phyloP scores from a whole-genome alignment of 2,329 filamentous ascomycete species.

The Trichophyton equinum region DNA sequence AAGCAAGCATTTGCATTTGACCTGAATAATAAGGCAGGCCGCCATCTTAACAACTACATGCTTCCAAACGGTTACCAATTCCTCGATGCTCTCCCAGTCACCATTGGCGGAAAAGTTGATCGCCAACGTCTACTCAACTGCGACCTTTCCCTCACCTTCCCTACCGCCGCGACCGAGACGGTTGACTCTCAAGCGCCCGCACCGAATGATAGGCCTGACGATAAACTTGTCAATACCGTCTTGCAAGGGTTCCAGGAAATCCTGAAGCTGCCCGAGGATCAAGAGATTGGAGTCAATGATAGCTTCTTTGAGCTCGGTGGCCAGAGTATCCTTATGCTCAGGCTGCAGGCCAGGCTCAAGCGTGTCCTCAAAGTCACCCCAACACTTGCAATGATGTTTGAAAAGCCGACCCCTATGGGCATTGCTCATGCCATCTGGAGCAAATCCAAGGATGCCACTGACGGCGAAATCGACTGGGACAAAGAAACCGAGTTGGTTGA shows the following conservation, averaged over 20 bases:
- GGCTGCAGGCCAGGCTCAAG: conserved; percentile 8
- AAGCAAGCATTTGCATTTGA: conserved; percentile 7
- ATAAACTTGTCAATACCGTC: conserved; percentile 2
- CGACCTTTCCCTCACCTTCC: conserved; percentile 4
- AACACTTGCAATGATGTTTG: conserved; percentile 8
- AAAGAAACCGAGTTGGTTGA: conserved; percentile 5
- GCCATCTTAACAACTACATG: conserved; percentile 8
- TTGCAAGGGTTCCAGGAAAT: conserved; percentile 6
- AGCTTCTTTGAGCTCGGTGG: conserved; percentile 10
- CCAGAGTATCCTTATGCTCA: conserved; percentile 8
- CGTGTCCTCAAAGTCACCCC: conserved; percentile 4
- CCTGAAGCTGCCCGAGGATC: conserved; percentile 6
- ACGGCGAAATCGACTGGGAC: conserved; percentile 6
- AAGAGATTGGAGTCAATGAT: conserved; percentile 5
- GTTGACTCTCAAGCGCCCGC: background rate
- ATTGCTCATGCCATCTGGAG: conserved; percentile 6
- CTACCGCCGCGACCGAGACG: background rate
- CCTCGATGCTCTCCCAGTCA: conserved; percentile 8
- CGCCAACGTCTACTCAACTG: conserved; percentile 6
- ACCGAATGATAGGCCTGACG: background rate
- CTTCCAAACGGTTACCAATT: conserved; percentile 10
- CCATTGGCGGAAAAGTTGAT: conserved; percentile 8
- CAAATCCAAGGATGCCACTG: background rate
- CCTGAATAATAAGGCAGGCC: conserved; percentile 2
- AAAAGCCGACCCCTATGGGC: conserved; percentile 8